Evolutionary conservation across 2,329 filamentous ascomycete genomes (phyloP), one percentile per base, ranked within the genome.

Genomic region (Neonectria faginata): DNA sequence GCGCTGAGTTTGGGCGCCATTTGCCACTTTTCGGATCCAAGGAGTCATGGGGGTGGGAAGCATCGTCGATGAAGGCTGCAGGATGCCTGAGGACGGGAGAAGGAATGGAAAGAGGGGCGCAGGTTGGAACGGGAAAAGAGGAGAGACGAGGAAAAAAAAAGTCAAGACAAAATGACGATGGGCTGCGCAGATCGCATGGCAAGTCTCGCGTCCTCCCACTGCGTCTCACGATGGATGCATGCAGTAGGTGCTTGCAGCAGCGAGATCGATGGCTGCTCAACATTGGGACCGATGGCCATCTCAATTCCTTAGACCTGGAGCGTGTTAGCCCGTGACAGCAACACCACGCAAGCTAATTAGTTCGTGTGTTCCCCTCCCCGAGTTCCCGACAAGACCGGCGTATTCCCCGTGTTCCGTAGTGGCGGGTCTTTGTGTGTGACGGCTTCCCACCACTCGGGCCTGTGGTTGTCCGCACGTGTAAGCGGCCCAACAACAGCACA

Each of bases 391-490:
- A 27, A 25, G 33, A 9, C 41, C 53, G 53, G 41, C 53, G 39
- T 57, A 57, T 55, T 60, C 42, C 58, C 50, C 20, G 25, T 31
- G 25, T 6, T 6, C 27, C 14, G 36, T 22, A 14, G 36, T 20
- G 53, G 36, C 25, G 53, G 60, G 36, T 16, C n/a, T 20, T 33
- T 20, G 48, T 20, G 47, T 7, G 48, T 51, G 48, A 51, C 22
- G 27, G 29, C 14, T 47, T 56, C 41, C 62, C 57, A 62, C 63
- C 63, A 65, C 63, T 65, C 25, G 44, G 39, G 36, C 51, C 36
- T 29, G 14, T 45, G 9, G 36, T 47, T 10, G 55, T 16, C 36
- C 57, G 60, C 60, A 66, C 64, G 64, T 64, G 60, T 63, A 60
- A 52, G 55, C 48, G 44, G 31, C 18, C 39, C 36, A 53, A 42